Base-by-base conservation (phyloP, 1,284 basidiomycete genomes). In the Termitomyces sp. region DNA sequence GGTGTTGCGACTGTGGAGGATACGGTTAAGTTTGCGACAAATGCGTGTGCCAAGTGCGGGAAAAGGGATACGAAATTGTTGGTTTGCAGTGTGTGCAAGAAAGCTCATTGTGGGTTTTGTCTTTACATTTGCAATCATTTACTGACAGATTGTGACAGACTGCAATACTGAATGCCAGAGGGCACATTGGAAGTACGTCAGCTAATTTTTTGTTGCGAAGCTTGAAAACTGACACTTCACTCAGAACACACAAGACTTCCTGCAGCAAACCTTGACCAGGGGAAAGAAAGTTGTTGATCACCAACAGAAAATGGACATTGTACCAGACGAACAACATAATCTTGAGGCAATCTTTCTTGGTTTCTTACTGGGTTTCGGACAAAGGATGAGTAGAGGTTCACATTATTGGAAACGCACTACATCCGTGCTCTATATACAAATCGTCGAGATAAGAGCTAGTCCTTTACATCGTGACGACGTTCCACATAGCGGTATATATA, bases 111-210 rank as follows among this genome's bases (percentile, higher is more conserved):
- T 70, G 44, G 58, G 68, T 64, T 5, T 31, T 46, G 18, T 24
- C 48, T n/a, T 11, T 21, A 47, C 21, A 21, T 13, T 31, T 16
- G 18, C 6, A 16, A 31, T 28, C 7, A 33, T 26, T 4, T 10
- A 26, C 5, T 50, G 34, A 39, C 13, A 16, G 16, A 1, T 19
- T 33, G 4, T 7, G n/a, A 8, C 33, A 65, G 64, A 69, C 46
- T 69, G 68, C 52, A 56, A 60, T 18, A 44, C 52, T n/a, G 59
- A 60, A 41, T 69, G 67, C 41, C 67, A 68, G 50, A 64, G 55
- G 35, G 63, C 54, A 13, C 60, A 68, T 51, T 68, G 67, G 68
- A 61, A 62, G 68, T 67, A 52, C 31, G 60, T 60, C 31, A 4
- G 18, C 4, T 42, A 2, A n/a, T n/a, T 14, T 28, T 18, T 42